Evolutionary conservation across 495 filamentous ascomycete species (phyloP), one percentile per base, ranked within the genome.

Genomic region (Lepraria neglecta): DNA sequence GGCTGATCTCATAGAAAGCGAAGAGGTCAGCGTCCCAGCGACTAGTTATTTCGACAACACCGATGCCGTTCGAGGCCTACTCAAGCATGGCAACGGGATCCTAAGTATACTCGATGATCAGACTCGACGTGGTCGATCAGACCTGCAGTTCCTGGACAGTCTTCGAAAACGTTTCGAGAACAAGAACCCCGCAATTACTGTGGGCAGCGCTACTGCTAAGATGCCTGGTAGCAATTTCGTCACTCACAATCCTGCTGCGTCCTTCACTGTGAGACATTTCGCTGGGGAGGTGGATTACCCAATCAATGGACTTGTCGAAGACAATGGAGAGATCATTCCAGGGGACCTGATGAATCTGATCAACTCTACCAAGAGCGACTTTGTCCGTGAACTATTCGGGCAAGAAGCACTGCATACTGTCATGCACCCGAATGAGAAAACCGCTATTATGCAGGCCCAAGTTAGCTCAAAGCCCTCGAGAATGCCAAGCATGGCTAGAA

Each of bases 1-100:
- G 70, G 90, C 90, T 0, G 92, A 97, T 64, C 80, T 94, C 71
- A 76, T 97, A 54, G 92, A 98, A 67, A 88, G 85, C 21, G 94
- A 98, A 74, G 94, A 97, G 69, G 87, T 97, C 9, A 80, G 76
- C 15, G 90, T 98, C 7, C 82, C 92, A 4, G 86, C 91, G 1
- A 96, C 92, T 0, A 94, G 89, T 75, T 98, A 97, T 70, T 98
- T 96, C 59, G 94, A 98, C 74, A 98, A 97, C 74, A 88, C 87
- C 0, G 94, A 97, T 70, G 90, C 91, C 31, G 91, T 96, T 30
- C 89, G 87, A 61, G 92, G 89, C 0, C 74, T 98, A 38, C 74
- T 97, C 62, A 98, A 98, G 74, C 81, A 89, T 44, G 88, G 90
- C 40, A 97, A 97, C 70, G 94, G 94, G 5, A 72, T 98, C 33